Evolutionary conservation across 2,329 filamentous ascomycete species (phyloP).

Genomic region (Corynespora cassiicola): DNA sequence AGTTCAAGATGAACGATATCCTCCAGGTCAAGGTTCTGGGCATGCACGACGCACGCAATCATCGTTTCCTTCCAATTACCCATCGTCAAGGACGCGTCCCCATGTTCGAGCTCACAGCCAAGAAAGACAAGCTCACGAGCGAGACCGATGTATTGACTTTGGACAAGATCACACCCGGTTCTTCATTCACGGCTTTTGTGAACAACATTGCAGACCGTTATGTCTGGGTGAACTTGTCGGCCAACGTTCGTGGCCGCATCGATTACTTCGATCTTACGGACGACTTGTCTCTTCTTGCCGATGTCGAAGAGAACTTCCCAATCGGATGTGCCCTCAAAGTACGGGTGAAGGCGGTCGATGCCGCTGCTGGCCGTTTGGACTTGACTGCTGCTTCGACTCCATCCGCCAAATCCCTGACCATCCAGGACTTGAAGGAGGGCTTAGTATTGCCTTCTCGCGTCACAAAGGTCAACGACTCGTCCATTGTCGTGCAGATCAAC

Average conservation of each 20-base stretch:
- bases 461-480: conserved; percentile 83
- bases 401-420: conserved; percentile 65
- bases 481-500: conserved; percentile 84
- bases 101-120: conserved; percentile 87
- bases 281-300: conserved; percentile 78
- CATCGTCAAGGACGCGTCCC: conserved; percentile 80
- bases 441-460: conserved; percentile 84
- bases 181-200: conserved; percentile 80
- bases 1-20: conserved; percentile 74
- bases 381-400: conserved; percentile 75
- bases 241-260: conserved; percentile 84
- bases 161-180: conserved; percentile 74
- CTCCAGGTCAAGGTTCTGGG: conserved; percentile 81
- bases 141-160: conserved; percentile 72
- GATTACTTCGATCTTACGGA: conserved; percentile 84
- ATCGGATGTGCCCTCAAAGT: conserved; percentile 87
- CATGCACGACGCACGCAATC: conserved; percentile 86
- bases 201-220: conserved; percentile 85
- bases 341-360: conserved; percentile 76
- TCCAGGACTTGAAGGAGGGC: conserved; percentile 76
- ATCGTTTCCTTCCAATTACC: conserved; percentile 89
- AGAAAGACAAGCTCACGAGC: conserved; percentile 62
- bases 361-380: conserved; percentile 77
- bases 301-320: conserved; percentile 82
- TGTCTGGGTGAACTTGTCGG: conserved; percentile 90